Percentiles rank a stretch among this genome's conserved stretches.
Evolutionary conservation across 2,329 filamentous ascomycete species (phyloP).

Genomic region (Diaporthe australafricana): DNA sequence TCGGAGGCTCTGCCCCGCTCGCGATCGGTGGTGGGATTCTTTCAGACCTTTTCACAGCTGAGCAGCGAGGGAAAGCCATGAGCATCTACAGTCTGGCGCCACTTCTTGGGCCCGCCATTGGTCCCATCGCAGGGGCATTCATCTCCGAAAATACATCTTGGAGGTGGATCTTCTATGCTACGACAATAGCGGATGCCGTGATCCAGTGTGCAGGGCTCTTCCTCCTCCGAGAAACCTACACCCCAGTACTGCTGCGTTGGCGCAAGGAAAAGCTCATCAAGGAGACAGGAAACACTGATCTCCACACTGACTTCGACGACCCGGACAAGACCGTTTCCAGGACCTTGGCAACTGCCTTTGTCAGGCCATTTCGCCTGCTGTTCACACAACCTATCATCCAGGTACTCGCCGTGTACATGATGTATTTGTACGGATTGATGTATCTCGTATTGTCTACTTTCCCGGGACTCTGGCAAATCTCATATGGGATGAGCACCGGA

Average conservation of each 20-base stretch:
- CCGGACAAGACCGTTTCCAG: constrained; percentile 46
- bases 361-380: constrained; percentile 63
- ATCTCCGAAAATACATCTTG: constrained; percentile 73
- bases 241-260: constrained; percentile 68
- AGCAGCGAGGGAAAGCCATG: constrained; percentile 72
- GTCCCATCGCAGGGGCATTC: constrained; percentile 75
- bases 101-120: constrained; percentile 73
- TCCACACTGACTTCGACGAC: constrained; percentile 65
- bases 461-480: constrained; percentile 58
- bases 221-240: constrained; percentile 75
- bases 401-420: constrained; percentile 61
- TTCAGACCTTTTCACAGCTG: constrained; percentile 62
- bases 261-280: constrained; percentile 65
- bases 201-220: constrained; percentile 70
- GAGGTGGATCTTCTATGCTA: constrained; percentile 80
- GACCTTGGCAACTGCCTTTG: constrained; percentile 53
- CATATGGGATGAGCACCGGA: constrained; percentile 48
- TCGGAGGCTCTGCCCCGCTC: constrained; percentile 68
- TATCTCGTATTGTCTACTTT: constrained; percentile 63
- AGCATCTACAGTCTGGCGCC: constrained; percentile 73
- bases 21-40: constrained; percentile 60
- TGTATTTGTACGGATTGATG: constrained; percentile 64
- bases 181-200: constrained; percentile 69
- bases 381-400: constrained; percentile 65
- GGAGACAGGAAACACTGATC: constrained; percentile 64